Conservation (phyloP, 148 eudicot species). For the Euryodendron excelsum region DNA sequence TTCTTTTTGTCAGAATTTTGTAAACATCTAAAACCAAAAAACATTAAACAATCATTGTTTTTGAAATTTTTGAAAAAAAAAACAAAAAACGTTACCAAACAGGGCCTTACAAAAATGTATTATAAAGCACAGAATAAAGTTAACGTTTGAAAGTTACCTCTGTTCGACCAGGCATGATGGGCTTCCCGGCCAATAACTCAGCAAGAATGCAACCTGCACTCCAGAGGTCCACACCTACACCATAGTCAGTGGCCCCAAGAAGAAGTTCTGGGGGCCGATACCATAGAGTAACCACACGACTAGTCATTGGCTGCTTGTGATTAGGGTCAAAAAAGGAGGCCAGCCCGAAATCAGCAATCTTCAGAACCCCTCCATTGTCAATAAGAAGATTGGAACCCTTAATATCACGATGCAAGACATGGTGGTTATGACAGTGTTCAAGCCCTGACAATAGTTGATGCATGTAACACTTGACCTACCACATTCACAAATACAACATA, state of each 20-base stretch:
- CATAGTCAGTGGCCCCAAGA: constrained; percentile 84
- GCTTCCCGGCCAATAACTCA: constrained; percentile 77
- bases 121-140: background rate
- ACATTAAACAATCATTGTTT: too few species aligned
- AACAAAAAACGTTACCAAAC: too few species aligned
- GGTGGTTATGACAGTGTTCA: constrained; percentile 78
- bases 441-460: constrained; percentile 78
- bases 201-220: constrained; percentile 90
- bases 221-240: constrained; percentile 84
- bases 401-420: constrained; percentile 78
- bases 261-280: constrained; percentile 89
- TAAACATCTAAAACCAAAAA: too few species aligned
- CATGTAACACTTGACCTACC: constrained; percentile 83
- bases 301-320: constrained; percentile 78
- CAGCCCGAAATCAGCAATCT: constrained; percentile 88
- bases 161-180: constrained; percentile 89
- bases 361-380: constrained; percentile 64
- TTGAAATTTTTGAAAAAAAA: too few species aligned
- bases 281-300: constrained; percentile 87
- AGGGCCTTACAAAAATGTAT: background rate
- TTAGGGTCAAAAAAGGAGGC: constrained; percentile 77
- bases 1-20: too few species aligned
- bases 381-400: constrained; percentile 87
- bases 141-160: constrained; percentile 47
- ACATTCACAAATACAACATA: background rate